Evolutionary conservation across 2,329 filamentous ascomycete species (phyloP), one percentile per base, ranked within the genome.

Genomic region (Cercospora beticola): DNA sequence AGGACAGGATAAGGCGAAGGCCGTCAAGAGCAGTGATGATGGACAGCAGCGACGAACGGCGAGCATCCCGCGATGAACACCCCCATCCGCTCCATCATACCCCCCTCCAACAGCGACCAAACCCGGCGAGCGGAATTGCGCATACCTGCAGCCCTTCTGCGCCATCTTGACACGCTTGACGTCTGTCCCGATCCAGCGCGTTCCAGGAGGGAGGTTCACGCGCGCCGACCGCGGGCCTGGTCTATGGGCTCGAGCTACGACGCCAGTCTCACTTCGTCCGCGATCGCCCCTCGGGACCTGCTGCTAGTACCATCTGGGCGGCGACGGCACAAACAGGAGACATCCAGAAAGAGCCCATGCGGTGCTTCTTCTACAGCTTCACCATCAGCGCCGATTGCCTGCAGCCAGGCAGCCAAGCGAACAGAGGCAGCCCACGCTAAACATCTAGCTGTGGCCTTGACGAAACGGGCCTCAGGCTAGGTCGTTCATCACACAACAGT

Each of bases 121-220:
- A n/a, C 7, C 36, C 16, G 36, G 16, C 36, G 6, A n/a, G 36
- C 36, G 36, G 36, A n/a, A 43, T n/a, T n/a, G 36, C 36, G 36
- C 36, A 43, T n/a, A 43, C 36, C 36, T 43, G 36, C 36, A 43
- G n/a, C 43, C 18, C 43, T 23, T 49, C 46, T 52, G 46, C 46
- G 46, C 46, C 58, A 36, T 61, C 58, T 40, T 40, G 58, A 61
- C 30, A 23, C 58, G 31, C 58, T 43, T 52, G 18, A 52, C 46
- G 46, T 40, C 58, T n/a, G 4, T 21, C 59, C n/a, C 36, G n/a
- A 46, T 46, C 23, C 33, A 62, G 59, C 59, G 31, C 36, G n/a
- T 43, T 46, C 23, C 33, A 62, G 46, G 46, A 52, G 46, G 46
- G 59, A 62, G 59, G 59, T 62, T 62, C 59, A 36, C 18, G 18